Conservation (phyloP, 2,329 filamentous ascomycete species). For the Fusarium hostae region DNA sequence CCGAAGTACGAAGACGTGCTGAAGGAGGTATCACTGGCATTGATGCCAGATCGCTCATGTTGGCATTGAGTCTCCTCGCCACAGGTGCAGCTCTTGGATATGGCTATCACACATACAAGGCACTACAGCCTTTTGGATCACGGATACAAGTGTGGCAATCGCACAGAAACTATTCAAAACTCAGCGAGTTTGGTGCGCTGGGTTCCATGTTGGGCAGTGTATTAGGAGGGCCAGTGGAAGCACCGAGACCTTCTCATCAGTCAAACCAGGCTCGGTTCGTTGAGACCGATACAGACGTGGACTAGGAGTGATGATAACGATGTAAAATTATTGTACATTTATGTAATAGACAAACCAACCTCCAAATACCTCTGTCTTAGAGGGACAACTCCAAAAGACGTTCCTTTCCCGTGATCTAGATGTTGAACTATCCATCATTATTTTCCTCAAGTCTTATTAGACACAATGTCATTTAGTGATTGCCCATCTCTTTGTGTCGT, state of each 20-base stretch:
- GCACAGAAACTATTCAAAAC: constrained; percentile 43
- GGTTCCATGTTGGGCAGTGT: constrained; percentile 57
- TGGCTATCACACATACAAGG: constrained; percentile 53
- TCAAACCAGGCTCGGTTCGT: constrained; percentile 46
- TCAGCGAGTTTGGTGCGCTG: constrained; percentile 60
- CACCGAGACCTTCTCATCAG: constrained; percentile 12
- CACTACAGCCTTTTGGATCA: constrained; percentile 59
- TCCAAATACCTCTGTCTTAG: background rate
- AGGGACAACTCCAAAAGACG: constrained; percentile 21
- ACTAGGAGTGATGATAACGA: constrained; percentile 39
- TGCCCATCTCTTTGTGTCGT: constrained; percentile 7
- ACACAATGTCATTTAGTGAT: background rate
- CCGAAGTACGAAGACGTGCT: constrained; percentile 52
- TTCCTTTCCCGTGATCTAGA: constrained; percentile 25
- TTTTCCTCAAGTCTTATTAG: background rate
- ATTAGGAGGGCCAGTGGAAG: constrained; percentile 42
- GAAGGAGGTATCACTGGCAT: constrained; percentile 48
- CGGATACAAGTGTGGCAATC: constrained; percentile 56
- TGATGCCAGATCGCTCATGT: constrained; percentile 48
- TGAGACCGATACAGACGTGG: constrained; percentile 52
- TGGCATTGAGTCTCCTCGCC: constrained; percentile 50
- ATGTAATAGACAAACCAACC: constrained; percentile 22
- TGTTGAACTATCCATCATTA: constrained; percentile 13
- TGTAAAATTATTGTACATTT: constrained; percentile 37
- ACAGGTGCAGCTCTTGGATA: constrained; percentile 55